A percentile compares a stretch with the other conserved stretches of the same genome.
phyloP scores from a whole-genome alignment of 2,329 filamentous ascomycete genomes.

The Stromatinia cepivora region DNA sequence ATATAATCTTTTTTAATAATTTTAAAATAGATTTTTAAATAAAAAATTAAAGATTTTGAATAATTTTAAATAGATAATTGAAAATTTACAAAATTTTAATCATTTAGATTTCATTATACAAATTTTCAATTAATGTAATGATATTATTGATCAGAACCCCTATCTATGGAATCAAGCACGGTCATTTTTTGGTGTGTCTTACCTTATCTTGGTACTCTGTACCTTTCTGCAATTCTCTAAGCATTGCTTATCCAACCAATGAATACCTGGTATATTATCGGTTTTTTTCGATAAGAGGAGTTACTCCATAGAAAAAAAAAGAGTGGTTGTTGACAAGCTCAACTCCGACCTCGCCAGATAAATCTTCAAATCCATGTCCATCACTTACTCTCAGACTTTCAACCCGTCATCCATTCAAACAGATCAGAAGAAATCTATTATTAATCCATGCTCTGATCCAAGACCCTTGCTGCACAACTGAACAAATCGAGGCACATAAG shows the following conservation, averaged over 20 bases:
- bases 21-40: too few relatives aligned
- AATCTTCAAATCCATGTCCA: background rate
- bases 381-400: background rate
- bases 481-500: background rate
- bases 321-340: background rate
- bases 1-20: too few relatives aligned
- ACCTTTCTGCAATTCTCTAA: background rate
- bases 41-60: too few relatives aligned
- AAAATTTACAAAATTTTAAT: too few relatives aligned
- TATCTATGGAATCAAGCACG: too few relatives aligned
- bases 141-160: too few relatives aligned
- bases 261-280: background rate
- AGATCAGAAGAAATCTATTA: slow-evolving; percentile 1
- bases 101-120: too few relatives aligned
- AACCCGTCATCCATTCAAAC: slow-evolving; percentile 5
- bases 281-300: background rate
- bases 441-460: background rate
- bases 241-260: background rate
- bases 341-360: background rate
- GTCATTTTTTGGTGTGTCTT: background rate
- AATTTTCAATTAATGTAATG: too few relatives aligned
- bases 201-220: background rate
- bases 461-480: slow-evolving; percentile 1
- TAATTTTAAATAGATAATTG: too few relatives aligned
- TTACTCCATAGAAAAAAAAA: background rate